Base-by-base conservation (phyloP, 2,329 filamentous ascomycete species). In the Xylaria sp. region DNA sequence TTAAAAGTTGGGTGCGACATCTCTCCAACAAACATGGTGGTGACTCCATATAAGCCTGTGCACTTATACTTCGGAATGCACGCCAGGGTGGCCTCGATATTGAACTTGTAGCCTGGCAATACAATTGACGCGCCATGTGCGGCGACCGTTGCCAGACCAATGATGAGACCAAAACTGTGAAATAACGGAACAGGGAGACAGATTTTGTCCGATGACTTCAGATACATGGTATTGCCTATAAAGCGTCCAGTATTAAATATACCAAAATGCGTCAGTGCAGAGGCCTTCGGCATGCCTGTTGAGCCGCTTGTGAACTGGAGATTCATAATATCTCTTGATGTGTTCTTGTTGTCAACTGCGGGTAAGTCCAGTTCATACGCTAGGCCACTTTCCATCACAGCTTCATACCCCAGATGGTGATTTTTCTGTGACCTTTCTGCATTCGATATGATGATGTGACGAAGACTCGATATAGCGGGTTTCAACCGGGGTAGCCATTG, bases 131-230 rank as follows among this genome's bases (percentile, higher is more conserved):
- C 41, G 41, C 41, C 41, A n/a, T 46, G 41, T 18, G 18, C 41
- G 15, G 41, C 41, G 18, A n/a, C 41, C 41, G 41, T 46, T 46
- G 41, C 15, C 18, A 46, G 41, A 46, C 41, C 15, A 15, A 46
- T 46, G 41, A 46, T 46, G 15, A 46, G 41, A 18, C 41, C 41
- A 15, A 46, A 46, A 46, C 41, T 46, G n/a, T 46, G 41, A n/a
- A 46, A 46, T 46, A 46, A 46, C 41, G 41, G 41, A n/a, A 46
- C 41, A 46, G 41, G 41, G 41, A 46, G 41, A 46, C 41, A 46
- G 13, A 46, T 46, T 46, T n/a, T 46, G 41, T 46, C 41, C 15
- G 39, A n/a, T 46, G 41, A 8, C 41, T 46, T 46, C 41, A 46
- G 15, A 46, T 46, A 46, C 41, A 46, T 46, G 6, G 41, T 46